Conservation (phyloP, 1,139 yeast genomes). For the Groenewaldozyma sp. region DNA sequence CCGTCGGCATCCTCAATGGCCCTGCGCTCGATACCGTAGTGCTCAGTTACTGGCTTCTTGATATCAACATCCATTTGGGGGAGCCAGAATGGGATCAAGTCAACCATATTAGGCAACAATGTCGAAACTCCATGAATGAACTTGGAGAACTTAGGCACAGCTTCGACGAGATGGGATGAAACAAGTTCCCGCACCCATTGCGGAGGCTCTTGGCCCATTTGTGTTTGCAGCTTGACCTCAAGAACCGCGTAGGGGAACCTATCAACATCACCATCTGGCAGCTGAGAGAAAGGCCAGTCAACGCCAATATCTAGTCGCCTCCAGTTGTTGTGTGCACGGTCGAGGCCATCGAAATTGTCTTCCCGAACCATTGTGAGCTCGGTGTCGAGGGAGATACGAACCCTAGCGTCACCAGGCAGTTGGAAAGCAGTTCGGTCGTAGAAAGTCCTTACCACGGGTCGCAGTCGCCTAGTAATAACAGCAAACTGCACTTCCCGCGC, state of each 20-base stretch:
- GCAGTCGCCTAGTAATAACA: constrained; percentile 66
- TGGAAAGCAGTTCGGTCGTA: constrained; percentile 98
- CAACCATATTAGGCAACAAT: constrained; percentile 69
- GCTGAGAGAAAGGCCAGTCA: constrained; percentile 85
- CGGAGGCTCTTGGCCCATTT: constrained; percentile 97
- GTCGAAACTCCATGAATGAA: constrained; percentile 94
- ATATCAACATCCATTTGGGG: constrained; percentile 98
- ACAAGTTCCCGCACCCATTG: constrained; percentile 92
- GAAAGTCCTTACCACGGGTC: constrained; percentile 94
- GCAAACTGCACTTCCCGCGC: constrained; percentile 92
- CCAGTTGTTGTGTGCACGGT: constrained; percentile 91
- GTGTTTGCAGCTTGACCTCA: constrained; percentile 95
- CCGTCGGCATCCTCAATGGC: constrained; percentile 30
- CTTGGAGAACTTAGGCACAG: constrained; percentile 95
- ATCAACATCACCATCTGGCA: constrained; percentile 75
- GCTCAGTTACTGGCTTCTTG: constrained; percentile 71
- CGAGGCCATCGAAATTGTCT: constrained; percentile 88
- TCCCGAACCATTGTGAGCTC: constrained; percentile 94
- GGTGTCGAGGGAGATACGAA: constrained; percentile 93
- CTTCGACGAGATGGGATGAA: constrained; percentile 87
- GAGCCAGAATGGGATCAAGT: constrained; percentile 88
- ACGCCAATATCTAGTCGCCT: constrained; percentile 97
- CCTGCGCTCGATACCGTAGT: constrained; percentile 55
- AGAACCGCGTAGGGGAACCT: constrained; percentile 95
- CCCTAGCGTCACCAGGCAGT: constrained; percentile 97